Percentiles rank a stretch among this genome's conserved stretches.
Conservation (phyloP, 768 basidiomycete species). For the Gymnopilus dilepis region DNA sequence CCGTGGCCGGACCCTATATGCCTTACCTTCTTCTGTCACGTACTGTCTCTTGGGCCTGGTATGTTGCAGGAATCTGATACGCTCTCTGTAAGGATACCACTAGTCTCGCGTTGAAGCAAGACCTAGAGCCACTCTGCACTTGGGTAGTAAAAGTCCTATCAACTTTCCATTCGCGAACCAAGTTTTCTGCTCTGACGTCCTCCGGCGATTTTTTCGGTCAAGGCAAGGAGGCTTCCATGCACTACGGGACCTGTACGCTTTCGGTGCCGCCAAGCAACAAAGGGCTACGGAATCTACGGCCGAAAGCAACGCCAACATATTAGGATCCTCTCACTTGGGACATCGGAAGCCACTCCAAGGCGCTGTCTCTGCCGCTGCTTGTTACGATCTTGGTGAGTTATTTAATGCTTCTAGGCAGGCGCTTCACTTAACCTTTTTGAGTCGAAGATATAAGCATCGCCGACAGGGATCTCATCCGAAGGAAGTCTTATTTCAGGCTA, state of each 20-base stretch:
- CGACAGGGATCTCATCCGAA: too few relatives aligned
- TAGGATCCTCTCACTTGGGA: neutral
- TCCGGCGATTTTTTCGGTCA: neutral
- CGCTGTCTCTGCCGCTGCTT: neutral
- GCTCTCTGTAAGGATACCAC: too few relatives aligned
- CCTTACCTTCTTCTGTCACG: too few relatives aligned
- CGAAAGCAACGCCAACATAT: neutral
- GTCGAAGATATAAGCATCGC: too few relatives aligned
- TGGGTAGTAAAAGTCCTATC: neutral
- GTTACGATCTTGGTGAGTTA: neutral
- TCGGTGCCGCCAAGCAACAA: slow-evolving; percentile 2
- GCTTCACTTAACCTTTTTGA: too few relatives aligned
- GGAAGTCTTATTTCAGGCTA: neutral
- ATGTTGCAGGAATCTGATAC: too few relatives aligned
- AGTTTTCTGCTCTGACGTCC: neutral
- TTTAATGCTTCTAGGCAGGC: too few relatives aligned
- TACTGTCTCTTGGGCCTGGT: too few relatives aligned
- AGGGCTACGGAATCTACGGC: neutral
- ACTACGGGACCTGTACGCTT: neutral
- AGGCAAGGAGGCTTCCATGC: neutral
- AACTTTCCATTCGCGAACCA: neutral
- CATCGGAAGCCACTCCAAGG: neutral
- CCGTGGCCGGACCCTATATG: neutral
- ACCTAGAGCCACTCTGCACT: too few relatives aligned
- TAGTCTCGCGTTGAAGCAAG: too few relatives aligned